Evolutionary conservation across 495 filamentous ascomycete genomes (phyloP), one percentile per base, ranked within the genome.

Genomic region (Xylaria telfairii): DNA sequence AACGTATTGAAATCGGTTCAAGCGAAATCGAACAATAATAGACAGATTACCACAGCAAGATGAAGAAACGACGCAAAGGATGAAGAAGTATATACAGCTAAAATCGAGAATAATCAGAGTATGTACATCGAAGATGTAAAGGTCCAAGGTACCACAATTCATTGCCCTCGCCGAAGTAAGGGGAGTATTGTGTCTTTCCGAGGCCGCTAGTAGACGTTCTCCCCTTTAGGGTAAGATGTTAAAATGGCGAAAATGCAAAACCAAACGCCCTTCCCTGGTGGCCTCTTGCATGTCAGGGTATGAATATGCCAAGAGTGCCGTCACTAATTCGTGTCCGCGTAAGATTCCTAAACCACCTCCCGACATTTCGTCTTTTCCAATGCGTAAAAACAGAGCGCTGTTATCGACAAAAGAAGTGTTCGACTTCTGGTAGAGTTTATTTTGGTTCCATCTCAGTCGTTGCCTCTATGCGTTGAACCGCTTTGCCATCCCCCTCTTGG

Each of bases 401-500:
- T 68, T 51, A 49, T 60, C 53, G 34, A 60, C 53, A 32, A 54
- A n/a, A 54, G 49, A 49, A 47, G 49, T 39, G 26, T 12, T 39
- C 37, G 41, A 46, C 42, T 51, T 62, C 44, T 19, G 41, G 54
- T 17, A 51, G 41, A 61, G 44, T 13, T 47, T 44, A 51, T 49
- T 34, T 61, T 24, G 39, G 30, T 39, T 24, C 37, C 53, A 19
- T 46, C 61, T 59, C 17, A 32, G 60, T 32, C 7, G 46, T 30
- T 47, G 60, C 62, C 15, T 37, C 67, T 62, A 78, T 41, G 76
- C 76, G 15, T 51, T 54, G 67, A 78, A 78, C 34, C 60, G 72
- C 61, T 46, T 71, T 34, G 66, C 42, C 6, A 70, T 24, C 1
- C 42, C 37, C 51, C 17, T 72, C 32, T 60, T 54, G 34, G 70